Evolutionary conservation across 345 rosid species (phyloP), one percentile per base, ranked within the genome.

Genomic region (Geranium brycei): DNA sequence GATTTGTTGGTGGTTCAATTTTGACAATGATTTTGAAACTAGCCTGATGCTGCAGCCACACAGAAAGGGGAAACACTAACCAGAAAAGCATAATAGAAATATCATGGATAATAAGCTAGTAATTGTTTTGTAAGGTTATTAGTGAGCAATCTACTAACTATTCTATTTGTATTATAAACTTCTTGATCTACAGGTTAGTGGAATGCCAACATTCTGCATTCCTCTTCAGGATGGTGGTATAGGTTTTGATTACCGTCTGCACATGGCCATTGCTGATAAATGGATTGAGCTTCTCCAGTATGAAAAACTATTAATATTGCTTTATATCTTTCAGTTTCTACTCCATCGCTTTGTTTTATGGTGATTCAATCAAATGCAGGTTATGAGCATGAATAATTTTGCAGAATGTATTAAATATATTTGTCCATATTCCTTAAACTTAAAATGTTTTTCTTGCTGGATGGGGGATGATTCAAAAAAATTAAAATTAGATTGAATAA

Each of bases 201-300:
- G 98, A 76, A 92, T 92, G 98, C 98, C 98, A 79, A 82, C 95
- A 19, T 86, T 92, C 69, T 83, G 96, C 76, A 65, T 92, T 71
- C 88, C 96, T 71, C 85, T 87, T 56, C 68, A 82, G 75, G 95
- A 89, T 73, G 98, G 96, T 64, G 98, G 98, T 38, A 84, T 92
- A 63, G 98, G 98, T 73, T 92, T 92, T 73, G 95, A 92, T 80
- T 92, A 89, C 77, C 95, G 98, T 59, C 81, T 92, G 68, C 98
- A 92, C 60, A 92, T 92, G 98, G 96, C 96, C 30, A 73, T 92
- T 66, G 91, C 98, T 41, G 98, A 92, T 76, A 92, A 92, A 76
- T 92, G 98, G 98, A 92, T 92, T 61, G 93, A 89, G 78, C 78
- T 92, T 72, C 95, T 92, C 55, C 70, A 92, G 98, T 89, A 82